Evolutionary conservation across 2,329 filamentous ascomycete species (phyloP).

Genomic region (Penicillium sp.): DNA sequence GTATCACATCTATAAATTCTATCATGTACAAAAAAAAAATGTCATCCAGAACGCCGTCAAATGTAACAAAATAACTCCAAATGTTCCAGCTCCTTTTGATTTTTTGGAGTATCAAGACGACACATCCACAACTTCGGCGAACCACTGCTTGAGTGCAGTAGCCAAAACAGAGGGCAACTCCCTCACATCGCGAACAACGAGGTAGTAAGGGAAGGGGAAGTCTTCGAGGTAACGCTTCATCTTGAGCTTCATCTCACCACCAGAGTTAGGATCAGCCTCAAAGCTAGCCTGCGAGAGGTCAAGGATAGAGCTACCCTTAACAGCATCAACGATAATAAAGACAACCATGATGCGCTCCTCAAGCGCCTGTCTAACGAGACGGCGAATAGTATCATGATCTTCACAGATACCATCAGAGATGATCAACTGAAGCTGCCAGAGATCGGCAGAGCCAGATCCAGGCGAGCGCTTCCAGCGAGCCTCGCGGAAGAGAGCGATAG

Average conservation of each 20-base stretch:
- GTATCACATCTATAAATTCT: conserved; percentile 10
- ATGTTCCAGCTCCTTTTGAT: conserved; percentile 18
- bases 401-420: conserved; percentile 93
- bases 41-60: conserved; percentile 12
- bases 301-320: conserved; percentile 61
- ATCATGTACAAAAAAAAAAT: conserved; percentile 15
- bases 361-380: conserved; percentile 80
- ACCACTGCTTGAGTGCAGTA: conserved; percentile 90
- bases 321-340: conserved; percentile 88
- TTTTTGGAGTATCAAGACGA: conserved; percentile 29
- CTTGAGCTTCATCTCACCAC: conserved; percentile 64
- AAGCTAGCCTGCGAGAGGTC: conserved; percentile 88
- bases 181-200: conserved; percentile 87
- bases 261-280: conserved; percentile 59
- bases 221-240: conserved; percentile 90
- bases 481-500: conserved; percentile 75
- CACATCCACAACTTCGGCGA: conserved; percentile 65
- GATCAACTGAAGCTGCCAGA: conserved; percentile 94
- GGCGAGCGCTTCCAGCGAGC: conserved; percentile 62
- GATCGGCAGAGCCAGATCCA: conserved; percentile 59
- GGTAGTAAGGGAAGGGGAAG: conserved; percentile 95
- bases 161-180: conserved; percentile 88
- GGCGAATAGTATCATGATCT: conserved; percentile 77
- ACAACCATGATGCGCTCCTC: conserved; percentile 97
- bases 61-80: conserved; percentile 21